Conservation (phyloP, 805 yeast species). For the Wickerhamiella sorbophila region DNA sequence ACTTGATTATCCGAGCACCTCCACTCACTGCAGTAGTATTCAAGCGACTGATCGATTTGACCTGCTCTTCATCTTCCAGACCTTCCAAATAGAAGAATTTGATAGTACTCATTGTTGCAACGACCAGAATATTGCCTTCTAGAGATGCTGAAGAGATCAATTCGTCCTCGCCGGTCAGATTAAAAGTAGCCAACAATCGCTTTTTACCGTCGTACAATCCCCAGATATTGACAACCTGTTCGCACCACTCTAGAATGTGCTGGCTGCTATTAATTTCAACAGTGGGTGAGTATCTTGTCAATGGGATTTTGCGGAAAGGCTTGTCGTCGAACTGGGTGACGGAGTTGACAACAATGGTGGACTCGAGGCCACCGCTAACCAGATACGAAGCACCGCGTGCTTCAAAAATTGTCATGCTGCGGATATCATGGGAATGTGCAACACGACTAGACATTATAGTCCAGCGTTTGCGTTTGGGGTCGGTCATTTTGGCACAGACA, state of each 20-base stretch:
- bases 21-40: conserved; percentile 5
- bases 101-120: conserved; percentile 52
- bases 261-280: conserved; percentile 34
- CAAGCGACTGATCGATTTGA: conserved; percentile 18
- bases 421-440: conserved; percentile 72
- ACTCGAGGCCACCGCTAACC: conserved; percentile 35
- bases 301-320: conserved; percentile 52
- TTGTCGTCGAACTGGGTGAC: conserved; percentile 54
- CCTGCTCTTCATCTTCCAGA: conserved; percentile 34
- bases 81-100: conserved; percentile 49
- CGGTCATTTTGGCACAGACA: conserved; percentile 47
- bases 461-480: conserved; percentile 43
- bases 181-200: conserved; percentile 44
- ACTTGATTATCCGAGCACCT: conserved; percentile 13
- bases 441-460: conserved; percentile 59
- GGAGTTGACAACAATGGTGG: conserved; percentile 38
- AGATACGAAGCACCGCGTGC: conserved; percentile 52
- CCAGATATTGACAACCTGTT: conserved; percentile 75
- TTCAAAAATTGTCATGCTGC: conserved; percentile 59
- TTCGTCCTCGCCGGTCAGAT: conserved; percentile 56
- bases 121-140: conserved; percentile 57
- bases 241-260: conserved; percentile 65
- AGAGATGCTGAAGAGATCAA: conserved; percentile 57
- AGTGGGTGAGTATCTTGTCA: conserved; percentile 43
- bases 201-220: conserved; percentile 31